phyloP scores from a whole-genome alignment of 768 basidiomycete genomes.

The Baorangia bicolor region DNA sequence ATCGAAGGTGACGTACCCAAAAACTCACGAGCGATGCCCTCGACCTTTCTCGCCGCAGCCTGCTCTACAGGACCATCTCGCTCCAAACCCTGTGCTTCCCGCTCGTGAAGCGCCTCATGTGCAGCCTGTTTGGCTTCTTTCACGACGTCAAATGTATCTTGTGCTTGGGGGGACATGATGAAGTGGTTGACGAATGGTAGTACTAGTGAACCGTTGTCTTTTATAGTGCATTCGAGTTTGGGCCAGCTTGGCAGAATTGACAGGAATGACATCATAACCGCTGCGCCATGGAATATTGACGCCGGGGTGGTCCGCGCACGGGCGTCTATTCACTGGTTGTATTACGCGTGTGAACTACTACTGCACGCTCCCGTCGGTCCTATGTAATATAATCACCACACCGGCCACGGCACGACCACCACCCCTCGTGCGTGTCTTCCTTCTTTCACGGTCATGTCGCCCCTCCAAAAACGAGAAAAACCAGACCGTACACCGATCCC shows the following conservation, averaged over 20 bases:
- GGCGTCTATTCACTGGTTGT: neutral
- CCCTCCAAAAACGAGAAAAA: neutral
- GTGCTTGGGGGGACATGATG: neutral
- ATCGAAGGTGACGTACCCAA: neutral
- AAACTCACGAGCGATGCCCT: neutral
- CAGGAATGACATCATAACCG: neutral
- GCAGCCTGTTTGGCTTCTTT: neutral
- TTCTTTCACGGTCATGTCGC: neutral
- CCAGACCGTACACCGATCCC: neutral
- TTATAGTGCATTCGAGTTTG: neutral
- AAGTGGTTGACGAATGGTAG: neutral
- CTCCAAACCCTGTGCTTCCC: neutral
- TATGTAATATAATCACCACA: no score
- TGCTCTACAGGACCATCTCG: neutral
- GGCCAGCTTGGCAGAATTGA: no score
- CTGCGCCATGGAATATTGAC: neutral
- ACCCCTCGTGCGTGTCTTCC: no score
- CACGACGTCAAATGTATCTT: neutral
- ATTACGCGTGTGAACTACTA: no score
- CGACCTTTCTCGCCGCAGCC: neutral
- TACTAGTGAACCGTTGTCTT: neutral
- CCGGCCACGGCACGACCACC: no score
- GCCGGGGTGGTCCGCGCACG: neutral
- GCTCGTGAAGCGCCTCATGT: neutral
- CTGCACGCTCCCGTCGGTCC: no score